Evolutionary conservation across 2,329 filamentous ascomycete species (phyloP), one percentile per base, ranked within the genome.

Genomic region (Hymenoscyphus fraxineus): DNA sequence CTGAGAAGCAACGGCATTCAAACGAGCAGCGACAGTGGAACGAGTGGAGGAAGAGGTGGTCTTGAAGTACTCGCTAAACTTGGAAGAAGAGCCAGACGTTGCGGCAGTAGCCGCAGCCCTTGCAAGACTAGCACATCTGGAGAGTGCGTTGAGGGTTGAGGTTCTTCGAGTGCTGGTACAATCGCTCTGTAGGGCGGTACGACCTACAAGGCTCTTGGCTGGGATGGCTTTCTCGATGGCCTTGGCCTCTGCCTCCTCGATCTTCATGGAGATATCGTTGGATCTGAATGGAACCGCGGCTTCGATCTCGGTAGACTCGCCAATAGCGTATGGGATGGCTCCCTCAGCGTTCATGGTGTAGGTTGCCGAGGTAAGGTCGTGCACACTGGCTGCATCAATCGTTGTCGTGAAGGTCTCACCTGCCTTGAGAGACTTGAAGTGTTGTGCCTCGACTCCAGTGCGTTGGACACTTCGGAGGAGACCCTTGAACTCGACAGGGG

Each of bases 21-120:
- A 80, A 32, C 78, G 78, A n/a, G 72, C 74, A 1, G 83, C 78
- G 6, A 89, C 85, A 0, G 77, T 79, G 60, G 73, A 78, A 51
- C 82, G 81, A 10, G 78, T 79, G 2, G 75, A 66, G n/a, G 75
- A 67, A 13, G 77, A 75, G 35, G 82, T 82, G 0, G 82, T 82
- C 77, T 87, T 88, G 81, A 89, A 91, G 79, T 87, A 89, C 72
- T 87, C 84, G 41, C 75, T 76, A 69, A 88, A 76, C 71, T 81
- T 85, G 69, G 77, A 75, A 3, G 80, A 78, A 0, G 78, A 69
- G 35, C 82, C 83, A 0, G 79, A 83, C 1, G 78, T 73, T 0
- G 85, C 83, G 1, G 82, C 83, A 0, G 75, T 73, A 0, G 83
- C 80, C 10, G 87, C 86, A 3, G 77, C 75, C 2, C 76, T 77